Percentiles rank a stretch among this genome's conserved stretches.
Conservation (phyloP, 768 basidiomycete genomes). For the Lanmaoa pseudosensibilis region DNA sequence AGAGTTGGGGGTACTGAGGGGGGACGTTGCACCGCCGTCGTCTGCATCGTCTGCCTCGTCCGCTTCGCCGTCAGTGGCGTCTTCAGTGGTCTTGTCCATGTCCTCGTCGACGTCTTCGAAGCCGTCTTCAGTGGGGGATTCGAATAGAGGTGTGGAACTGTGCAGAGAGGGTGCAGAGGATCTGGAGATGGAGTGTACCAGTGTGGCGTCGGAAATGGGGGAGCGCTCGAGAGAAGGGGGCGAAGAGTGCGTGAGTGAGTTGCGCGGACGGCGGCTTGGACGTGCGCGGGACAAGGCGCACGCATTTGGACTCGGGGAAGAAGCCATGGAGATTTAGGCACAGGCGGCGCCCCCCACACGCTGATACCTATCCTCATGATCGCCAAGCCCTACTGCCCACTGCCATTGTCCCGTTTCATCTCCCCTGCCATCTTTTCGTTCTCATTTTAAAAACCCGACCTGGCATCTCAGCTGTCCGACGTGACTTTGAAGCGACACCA, state of each 20-base stretch:
- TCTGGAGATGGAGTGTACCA: constrained; percentile 22
- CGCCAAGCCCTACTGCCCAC: too few relatives aligned
- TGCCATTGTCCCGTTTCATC: too few relatives aligned
- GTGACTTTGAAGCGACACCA: constrained; percentile 4
- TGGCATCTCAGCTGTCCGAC: background rate
- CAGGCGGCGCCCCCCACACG: background rate
- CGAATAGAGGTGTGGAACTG: background rate
- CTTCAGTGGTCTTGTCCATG: constrained; percentile 20
- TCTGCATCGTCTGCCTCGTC: constrained; percentile 17
- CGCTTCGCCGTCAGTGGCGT: constrained; percentile 18
- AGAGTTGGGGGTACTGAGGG: constrained; percentile 29
- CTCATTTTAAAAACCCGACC: background rate
- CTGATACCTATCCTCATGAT: background rate
- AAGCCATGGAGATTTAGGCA: constrained; percentile 19
- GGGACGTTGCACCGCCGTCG: constrained; percentile 10
- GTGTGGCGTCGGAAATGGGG: background rate
- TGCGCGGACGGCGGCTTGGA: constrained; percentile 21
- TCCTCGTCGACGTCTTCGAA: constrained; percentile 15
- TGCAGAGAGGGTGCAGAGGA: constrained; percentile 6
- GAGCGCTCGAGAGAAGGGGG: constrained; percentile 4
- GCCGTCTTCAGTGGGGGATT: constrained; percentile 6
- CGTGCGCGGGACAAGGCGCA: constrained; percentile 21
- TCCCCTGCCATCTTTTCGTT: background rate
- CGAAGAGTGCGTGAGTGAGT: background rate
- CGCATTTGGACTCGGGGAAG: constrained; percentile 5